phyloP scores from a whole-genome alignment of 2,329 filamentous ascomycete genomes.

The Colletotrichum nymphaeae region DNA sequence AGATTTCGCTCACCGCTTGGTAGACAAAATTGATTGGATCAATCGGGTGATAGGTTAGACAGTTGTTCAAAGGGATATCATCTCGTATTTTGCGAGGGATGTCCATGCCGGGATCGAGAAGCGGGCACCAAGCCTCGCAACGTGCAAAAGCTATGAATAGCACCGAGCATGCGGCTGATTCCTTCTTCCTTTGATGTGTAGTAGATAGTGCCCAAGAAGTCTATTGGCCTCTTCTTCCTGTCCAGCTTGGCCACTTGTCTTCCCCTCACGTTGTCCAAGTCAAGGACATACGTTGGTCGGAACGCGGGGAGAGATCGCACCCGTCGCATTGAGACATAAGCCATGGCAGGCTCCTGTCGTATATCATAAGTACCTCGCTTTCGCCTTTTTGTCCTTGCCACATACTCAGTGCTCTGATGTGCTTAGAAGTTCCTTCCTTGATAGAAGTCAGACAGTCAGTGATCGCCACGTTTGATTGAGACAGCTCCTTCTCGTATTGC shows the following conservation, averaged over 20 bases:
- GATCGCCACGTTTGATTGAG: background rate
- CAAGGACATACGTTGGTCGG: background rate
- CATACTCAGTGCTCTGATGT: background rate
- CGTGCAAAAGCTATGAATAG: slow-evolving; percentile 15
- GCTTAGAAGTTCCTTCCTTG: background rate
- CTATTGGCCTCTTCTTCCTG: no score
- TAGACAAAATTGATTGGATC: slow-evolving; percentile 3
- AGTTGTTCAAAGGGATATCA: background rate
- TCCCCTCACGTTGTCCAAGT: background rate
- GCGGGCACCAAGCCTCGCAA: background rate
- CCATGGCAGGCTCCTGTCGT: background rate
- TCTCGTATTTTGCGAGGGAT: background rate
- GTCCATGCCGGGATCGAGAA: background rate
- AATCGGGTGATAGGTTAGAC: background rate
- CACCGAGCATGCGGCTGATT: background rate
- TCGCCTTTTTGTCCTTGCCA: background rate
- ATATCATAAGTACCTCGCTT: background rate
- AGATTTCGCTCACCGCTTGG: background rate
- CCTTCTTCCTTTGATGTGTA: background rate
- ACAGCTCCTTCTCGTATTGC: background rate
- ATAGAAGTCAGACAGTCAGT: background rate
- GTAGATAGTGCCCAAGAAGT: background rate
- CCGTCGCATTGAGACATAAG: background rate
- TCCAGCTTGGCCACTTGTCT: background rate
- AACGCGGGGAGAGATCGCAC: background rate